A percentile compares a stretch with the other conserved stretches of the same genome.
phyloP scores from a whole-genome alignment of 352 stramenopile genomes.

The Phytophthora pseudosyringae region DNA sequence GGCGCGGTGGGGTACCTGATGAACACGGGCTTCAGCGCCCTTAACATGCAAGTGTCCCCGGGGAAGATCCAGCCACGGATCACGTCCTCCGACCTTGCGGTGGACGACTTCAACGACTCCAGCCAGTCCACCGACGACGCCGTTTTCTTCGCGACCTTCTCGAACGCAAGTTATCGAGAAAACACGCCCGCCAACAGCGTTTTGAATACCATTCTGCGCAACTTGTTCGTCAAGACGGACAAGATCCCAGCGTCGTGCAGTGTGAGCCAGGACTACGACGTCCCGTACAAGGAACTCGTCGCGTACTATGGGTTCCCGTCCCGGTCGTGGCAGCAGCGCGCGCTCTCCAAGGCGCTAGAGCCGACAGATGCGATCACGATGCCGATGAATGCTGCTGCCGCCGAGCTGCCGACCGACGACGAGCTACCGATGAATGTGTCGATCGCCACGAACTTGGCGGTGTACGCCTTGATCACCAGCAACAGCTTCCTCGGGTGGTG shows the following conservation, averaged over 20 bases:
- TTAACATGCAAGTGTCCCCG: slow-evolving; percentile 18
- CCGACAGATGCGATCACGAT: slow-evolving; percentile 6
- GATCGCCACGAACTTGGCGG: slow-evolving; percentile 13
- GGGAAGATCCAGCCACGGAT: slow-evolving; percentile 6
- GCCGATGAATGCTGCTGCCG: slow-evolving; percentile 4
- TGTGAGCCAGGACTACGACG: background rate
- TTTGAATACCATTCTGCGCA: slow-evolving; percentile 11
- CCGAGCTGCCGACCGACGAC: background rate
- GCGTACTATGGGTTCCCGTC: slow-evolving; percentile 9
- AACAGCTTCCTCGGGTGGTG: slow-evolving; percentile 17
- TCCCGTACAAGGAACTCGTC: slow-evolving; percentile 6
- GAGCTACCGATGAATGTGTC: slow-evolving; percentile 4
- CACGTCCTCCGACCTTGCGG: slow-evolving; percentile 1
- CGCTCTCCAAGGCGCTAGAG: slow-evolving; percentile 6
- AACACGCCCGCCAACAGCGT: slow-evolving; percentile 5
- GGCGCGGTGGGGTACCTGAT: slow-evolving; percentile 18
- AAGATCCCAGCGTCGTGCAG: slow-evolving; percentile 7
- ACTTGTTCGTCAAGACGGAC: slow-evolving; percentile 5
- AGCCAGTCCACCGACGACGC: background rate
- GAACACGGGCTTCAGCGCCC: slow-evolving; percentile 20
- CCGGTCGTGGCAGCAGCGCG: slow-evolving; percentile 11
- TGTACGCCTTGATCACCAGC: slow-evolving; percentile 10
- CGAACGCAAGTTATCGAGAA: slow-evolving; percentile 7
- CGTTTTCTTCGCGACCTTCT: slow-evolving; percentile 6
- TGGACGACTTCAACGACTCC: slow-evolving; percentile 7